phyloP scores from a whole-genome alignment of 176 grass and related monocot species.

The Phoenix roebelenii region DNA sequence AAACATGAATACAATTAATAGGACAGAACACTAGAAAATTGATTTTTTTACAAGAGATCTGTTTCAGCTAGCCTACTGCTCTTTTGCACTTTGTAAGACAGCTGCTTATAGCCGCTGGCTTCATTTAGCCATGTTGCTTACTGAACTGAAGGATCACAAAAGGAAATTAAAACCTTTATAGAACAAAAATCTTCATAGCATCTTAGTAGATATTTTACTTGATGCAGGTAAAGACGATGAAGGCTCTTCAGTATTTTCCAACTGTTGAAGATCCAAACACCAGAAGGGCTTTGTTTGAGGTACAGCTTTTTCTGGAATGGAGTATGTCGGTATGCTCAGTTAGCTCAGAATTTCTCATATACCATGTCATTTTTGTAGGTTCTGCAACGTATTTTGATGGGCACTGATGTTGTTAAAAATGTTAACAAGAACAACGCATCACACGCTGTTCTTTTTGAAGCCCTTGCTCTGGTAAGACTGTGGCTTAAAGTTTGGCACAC shows the following conservation, averaged over 20 bases:
- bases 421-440: conserved; percentile 99
- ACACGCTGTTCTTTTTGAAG: conserved; percentile 98
- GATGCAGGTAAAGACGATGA: conserved; percentile 95
- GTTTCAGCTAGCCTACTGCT: too few species aligned
- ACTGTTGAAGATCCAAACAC: conserved; percentile 83
- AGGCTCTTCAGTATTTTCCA: conserved; percentile 95
- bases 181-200: too few species aligned
- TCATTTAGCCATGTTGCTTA: too few species aligned
- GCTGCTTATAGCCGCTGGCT: too few species aligned
- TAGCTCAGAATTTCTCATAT: conserved; percentile 3
- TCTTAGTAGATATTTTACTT: conserved; percentile 6
- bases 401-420: conserved; percentile 97
- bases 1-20: too few species aligned
- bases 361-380: conserved; percentile 37
- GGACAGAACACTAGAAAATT: too few species aligned
- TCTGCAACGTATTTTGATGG: conserved; percentile 96
- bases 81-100: too few species aligned
- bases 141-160: too few species aligned
- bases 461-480: conserved; percentile 80
- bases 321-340: conserved; percentile 4
- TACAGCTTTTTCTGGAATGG: conserved; percentile 17
- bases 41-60: too few species aligned
- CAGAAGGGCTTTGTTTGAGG: conserved; percentile 95
- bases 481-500: background rate
- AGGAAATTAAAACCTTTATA: too few species aligned